Evolutionary conservation across 768 basidiomycete species (phyloP).

Genomic region (Lactarius trivialis): DNA sequence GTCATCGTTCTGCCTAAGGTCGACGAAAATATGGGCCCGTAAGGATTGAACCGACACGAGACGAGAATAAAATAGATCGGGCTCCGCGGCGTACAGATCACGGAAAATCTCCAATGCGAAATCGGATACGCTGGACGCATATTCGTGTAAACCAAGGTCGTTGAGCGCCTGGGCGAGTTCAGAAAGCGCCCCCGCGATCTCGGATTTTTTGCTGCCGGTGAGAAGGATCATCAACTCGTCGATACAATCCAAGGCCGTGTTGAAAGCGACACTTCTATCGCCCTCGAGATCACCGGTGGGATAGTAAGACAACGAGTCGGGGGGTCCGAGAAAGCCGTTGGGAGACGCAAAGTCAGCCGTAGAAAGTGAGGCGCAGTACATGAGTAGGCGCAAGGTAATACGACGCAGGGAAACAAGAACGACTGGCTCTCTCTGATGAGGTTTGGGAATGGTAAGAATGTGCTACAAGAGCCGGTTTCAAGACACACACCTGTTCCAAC

Average conservation of each 20-base stretch:
- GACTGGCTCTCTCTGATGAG: background rate
- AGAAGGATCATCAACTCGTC: background rate
- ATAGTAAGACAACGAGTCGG: no score
- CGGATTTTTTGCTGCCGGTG: background rate
- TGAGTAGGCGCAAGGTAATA: slow-evolving; percentile 6
- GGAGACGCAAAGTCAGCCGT: no score
- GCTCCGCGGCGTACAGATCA: background rate
- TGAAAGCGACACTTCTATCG: no score
- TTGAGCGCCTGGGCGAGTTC: slow-evolving; percentile 13
- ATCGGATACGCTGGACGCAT: no score
- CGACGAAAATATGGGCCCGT: slow-evolving; percentile 3
- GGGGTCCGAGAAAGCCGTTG: no score
- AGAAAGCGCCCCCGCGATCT: background rate
- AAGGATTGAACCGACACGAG: slow-evolving; percentile 1
- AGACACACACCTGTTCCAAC: background rate
- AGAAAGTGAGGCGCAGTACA: no score
- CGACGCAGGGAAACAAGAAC: background rate
- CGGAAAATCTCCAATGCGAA: background rate
- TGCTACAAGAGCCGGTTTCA: background rate
- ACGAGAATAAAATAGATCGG: background rate
- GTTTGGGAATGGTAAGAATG: background rate
- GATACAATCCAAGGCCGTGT: no score
- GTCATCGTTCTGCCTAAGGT: slow-evolving; percentile 8
- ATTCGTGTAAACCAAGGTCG: slow-evolving; percentile 6
- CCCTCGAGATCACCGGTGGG: no score